Percentiles rank a stretch among this genome's conserved stretches.
Conservation (phyloP, 2,329 filamentous ascomycete species). For the Rutstroemia sydowiana region DNA sequence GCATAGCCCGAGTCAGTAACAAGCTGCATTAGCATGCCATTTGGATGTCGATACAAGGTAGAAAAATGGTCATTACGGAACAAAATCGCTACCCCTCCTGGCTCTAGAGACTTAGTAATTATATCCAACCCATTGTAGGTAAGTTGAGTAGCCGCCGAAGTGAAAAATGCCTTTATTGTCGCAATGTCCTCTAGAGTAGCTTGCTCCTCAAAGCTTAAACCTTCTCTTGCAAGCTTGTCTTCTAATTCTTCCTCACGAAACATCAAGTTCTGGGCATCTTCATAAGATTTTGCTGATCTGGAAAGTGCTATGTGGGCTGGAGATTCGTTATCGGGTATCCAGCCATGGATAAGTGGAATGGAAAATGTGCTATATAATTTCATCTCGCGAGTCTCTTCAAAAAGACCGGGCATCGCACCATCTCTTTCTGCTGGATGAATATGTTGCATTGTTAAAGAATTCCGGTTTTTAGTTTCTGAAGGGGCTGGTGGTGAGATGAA, state of each 20-base stretch:
- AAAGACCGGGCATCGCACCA: conserved; percentile 57
- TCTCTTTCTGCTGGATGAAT: conserved; percentile 44
- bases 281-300: conserved; percentile 74
- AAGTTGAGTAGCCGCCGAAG: conserved; percentile 74
- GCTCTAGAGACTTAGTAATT: conserved; percentile 60
- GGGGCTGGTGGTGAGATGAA: conserved; percentile 56
- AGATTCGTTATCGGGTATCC: conserved; percentile 67
- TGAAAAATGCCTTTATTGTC: conserved; percentile 77
- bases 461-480: conserved; percentile 32
- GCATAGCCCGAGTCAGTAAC: conserved; percentile 92
- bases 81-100: conserved; percentile 79
- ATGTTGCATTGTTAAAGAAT: conserved; percentile 43
- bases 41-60: conserved; percentile 82
- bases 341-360: conserved; percentile 85
- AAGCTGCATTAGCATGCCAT: conserved; percentile 68
- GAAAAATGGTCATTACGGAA: conserved; percentile 98
- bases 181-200: conserved; percentile 74
- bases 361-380: conserved; percentile 84
- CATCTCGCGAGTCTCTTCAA: conserved; percentile 84
- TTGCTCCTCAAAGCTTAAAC: conserved; percentile 67
- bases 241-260: conserved; percentile 88
- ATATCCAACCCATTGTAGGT: conserved; percentile 74
- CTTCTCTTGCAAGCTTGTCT: conserved; percentile 57
- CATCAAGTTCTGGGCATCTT: conserved; percentile 83
- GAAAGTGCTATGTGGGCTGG: conserved; percentile 62